Evolutionary conservation across 768 basidiomycete species (phyloP).

Genomic region (Boletales sp.): DNA sequence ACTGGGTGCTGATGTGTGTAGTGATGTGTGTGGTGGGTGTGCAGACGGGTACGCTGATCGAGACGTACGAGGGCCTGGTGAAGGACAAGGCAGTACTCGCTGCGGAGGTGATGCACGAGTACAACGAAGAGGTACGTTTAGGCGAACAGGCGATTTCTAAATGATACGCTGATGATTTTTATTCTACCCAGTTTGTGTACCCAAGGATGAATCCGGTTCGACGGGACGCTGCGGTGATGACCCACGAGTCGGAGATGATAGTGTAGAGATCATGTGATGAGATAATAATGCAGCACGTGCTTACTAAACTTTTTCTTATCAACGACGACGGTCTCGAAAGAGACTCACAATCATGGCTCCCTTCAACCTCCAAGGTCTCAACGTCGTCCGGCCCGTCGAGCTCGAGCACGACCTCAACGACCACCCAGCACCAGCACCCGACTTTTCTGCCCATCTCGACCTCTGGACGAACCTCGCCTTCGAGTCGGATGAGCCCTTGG

Average conservation of each 20-base stretch:
- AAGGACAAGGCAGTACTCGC: slow-evolving; percentile 76
- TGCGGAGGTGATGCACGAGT: slow-evolving; percentile 81
- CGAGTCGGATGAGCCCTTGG: slow-evolving; percentile 67
- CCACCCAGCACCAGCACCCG: slow-evolving; percentile 62
- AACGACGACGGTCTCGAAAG: not conserved
- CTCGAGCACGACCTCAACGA: slow-evolving; percentile 40
- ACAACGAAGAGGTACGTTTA: slow-evolving; percentile 66
- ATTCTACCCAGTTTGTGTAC: slow-evolving; percentile 64
- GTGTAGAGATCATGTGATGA: slow-evolving; percentile 8
- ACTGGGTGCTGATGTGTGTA: slow-evolving; percentile 71
- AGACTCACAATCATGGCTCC: slow-evolving; percentile 63
- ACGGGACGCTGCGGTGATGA: slow-evolving; percentile 80
- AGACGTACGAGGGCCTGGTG: slow-evolving; percentile 55
- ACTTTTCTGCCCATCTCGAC: slow-evolving; percentile 73
- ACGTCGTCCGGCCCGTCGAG: slow-evolving; percentile 62
- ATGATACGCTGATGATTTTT: not conserved
- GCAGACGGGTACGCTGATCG: slow-evolving; percentile 46
- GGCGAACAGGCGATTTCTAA: not conserved
- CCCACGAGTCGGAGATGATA: slow-evolving; percentile 73
- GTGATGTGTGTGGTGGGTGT: slow-evolving; percentile 64
- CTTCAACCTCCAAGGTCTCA: slow-evolving; percentile 71
- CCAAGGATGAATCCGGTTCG: slow-evolving; percentile 77
- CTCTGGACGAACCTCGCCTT: slow-evolving; percentile 84
- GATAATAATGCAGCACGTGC: not conserved
- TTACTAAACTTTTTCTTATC: slow-evolving; percentile 17